Evolutionary conservation across 257 asterid genomes (phyloP).

Genomic region (Penstemon eatonii): DNA sequence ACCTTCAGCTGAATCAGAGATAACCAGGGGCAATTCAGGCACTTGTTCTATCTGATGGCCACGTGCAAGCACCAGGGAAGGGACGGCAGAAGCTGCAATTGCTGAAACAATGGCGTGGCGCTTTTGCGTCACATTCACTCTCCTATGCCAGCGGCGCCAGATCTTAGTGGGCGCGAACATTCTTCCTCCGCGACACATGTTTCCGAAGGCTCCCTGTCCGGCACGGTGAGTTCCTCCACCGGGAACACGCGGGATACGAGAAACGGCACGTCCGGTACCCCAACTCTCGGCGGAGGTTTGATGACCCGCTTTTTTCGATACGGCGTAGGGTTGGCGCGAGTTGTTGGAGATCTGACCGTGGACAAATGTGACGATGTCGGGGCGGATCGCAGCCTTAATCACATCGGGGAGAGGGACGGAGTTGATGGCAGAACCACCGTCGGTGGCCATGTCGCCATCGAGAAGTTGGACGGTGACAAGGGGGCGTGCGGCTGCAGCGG

Average conservation of each 20-base stretch:
- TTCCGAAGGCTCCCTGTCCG: slow-evolving; percentile 6
- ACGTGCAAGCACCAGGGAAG: slow-evolving; percentile 43
- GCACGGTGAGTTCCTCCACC: slow-evolving; percentile 9
- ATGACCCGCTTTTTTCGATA: slow-evolving; percentile 1
- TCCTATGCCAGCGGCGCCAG: slow-evolving; percentile 3
- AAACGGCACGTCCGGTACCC: slow-evolving; percentile 8
- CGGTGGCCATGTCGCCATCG: not conserved
- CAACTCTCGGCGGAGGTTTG: slow-evolving; percentile 11
- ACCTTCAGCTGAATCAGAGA: slow-evolving; percentile 43
- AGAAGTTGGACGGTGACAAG: not conserved
- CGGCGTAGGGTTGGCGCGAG: slow-evolving; percentile 16
- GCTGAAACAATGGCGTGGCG: slow-evolving; percentile 7
- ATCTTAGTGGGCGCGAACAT: slow-evolving; percentile 11
- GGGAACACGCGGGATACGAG: slow-evolving; percentile 12
- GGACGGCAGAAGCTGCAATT: slow-evolving; percentile 22
- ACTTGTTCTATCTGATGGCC: slow-evolving; percentile 47
- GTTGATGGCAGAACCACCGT: not conserved
- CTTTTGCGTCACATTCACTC: slow-evolving; percentile 1
- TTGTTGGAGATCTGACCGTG: slow-evolving; percentile 13
- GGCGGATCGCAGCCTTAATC: slow-evolving; percentile 7
- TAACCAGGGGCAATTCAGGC: slow-evolving; percentile 43
- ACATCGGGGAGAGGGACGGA: slow-evolving; percentile 1
- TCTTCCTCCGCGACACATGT: slow-evolving; percentile 11
- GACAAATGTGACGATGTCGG: slow-evolving; percentile 8
- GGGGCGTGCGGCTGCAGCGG: slow-evolving; percentile 7